A percentile compares a stretch with the other conserved stretches of the same genome.
phyloP scores from a whole-genome alignment of 23 red algal species.

The Porphyridium purpureum region DNA sequence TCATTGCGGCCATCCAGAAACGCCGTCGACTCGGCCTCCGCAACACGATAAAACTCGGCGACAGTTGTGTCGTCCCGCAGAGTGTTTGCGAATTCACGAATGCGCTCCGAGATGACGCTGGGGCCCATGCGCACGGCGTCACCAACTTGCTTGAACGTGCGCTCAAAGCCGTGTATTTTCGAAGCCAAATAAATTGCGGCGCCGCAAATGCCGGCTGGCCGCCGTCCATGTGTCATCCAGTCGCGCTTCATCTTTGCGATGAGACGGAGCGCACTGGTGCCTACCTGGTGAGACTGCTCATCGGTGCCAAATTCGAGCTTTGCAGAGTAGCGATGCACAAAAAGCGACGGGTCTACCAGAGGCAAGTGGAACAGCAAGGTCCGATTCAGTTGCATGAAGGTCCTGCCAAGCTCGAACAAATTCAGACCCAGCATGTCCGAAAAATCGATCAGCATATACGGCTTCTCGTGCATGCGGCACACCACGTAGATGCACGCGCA shows the following conservation, averaged over 20 bases:
- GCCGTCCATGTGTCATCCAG: slow-evolving; percentile 14
- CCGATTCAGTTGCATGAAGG: slow-evolving; percentile 54
- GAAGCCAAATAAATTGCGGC: slow-evolving; percentile 12
- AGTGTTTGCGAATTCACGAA: slow-evolving; percentile 11
- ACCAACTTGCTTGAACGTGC: slow-evolving; percentile 9
- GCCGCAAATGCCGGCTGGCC: slow-evolving; percentile 21
- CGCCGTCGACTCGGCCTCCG: neutral
- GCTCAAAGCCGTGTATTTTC: slow-evolving; percentile 13
- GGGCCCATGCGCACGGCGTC: slow-evolving; percentile 18
- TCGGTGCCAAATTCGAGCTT: slow-evolving; percentile 58
- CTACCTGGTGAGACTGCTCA: slow-evolving; percentile 46
- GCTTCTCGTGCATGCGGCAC: slow-evolving; percentile 50
- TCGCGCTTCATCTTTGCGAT: slow-evolving; percentile 43
- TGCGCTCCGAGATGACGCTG: slow-evolving; percentile 7
- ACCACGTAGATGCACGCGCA: slow-evolving; percentile 77
- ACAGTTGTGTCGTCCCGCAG: no score
- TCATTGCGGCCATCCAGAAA: neutral
- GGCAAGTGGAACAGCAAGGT: slow-evolving; percentile 52
- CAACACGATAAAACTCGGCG: neutral
- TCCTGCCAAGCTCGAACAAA: slow-evolving; percentile 64
- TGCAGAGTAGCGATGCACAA: slow-evolving; percentile 83
- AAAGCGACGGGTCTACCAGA: slow-evolving; percentile 72
- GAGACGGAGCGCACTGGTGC: slow-evolving; percentile 59
- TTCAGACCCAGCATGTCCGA: slow-evolving; percentile 67
- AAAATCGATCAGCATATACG: slow-evolving; percentile 96